phyloP scores from a whole-genome alignment of 2,329 filamentous ascomycete species.

The Hirsutella thompsonii region DNA sequence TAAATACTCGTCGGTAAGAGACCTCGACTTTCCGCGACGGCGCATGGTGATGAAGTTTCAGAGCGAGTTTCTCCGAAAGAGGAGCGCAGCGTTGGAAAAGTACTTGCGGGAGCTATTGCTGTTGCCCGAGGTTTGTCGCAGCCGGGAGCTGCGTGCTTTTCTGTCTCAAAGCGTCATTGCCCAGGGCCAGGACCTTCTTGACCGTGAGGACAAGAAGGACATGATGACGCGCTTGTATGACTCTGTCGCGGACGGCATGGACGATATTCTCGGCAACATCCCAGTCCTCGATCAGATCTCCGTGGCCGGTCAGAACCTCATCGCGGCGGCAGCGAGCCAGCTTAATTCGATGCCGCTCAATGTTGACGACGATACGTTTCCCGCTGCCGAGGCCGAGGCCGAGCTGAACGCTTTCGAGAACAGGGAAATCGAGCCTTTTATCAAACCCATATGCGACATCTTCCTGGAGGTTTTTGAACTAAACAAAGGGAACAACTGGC shows the following conservation, averaged over 20 bases:
- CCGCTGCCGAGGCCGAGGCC: slow-evolving; percentile 71
- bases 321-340: slow-evolving; percentile 60
- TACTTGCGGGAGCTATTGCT: slow-evolving; percentile 74
- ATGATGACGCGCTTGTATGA: slow-evolving; percentile 93
- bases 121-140: slow-evolving; percentile 86
- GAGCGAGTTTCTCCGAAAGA: slow-evolving; percentile 87
- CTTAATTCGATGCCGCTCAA: slow-evolving; percentile 42
- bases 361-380: slow-evolving; percentile 35
- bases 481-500: slow-evolving; percentile 92
- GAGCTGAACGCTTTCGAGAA: slow-evolving; percentile 90
- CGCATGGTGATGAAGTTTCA: slow-evolving; percentile 95
- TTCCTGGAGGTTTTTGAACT: slow-evolving; percentile 94
- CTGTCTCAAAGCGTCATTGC: slow-evolving; percentile 76
- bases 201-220: slow-evolving; percentile 59
- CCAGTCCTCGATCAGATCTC: slow-evolving; percentile 91
- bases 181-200: slow-evolving; percentile 42
- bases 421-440: slow-evolving; percentile 82
- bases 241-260: slow-evolving; percentile 94
- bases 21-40: slow-evolving; percentile 82
- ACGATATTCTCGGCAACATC: slow-evolving; percentile 93
- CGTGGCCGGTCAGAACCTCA: slow-evolving; percentile 80
- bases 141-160: slow-evolving; percentile 82
- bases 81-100: slow-evolving; percentile 68
- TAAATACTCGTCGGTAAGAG: slow-evolving; percentile 75
- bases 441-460: slow-evolving; percentile 95